Conservation (phyloP, 2,329 filamentous ascomycete species). For the Pseudogymnoascus sp. region DNA sequence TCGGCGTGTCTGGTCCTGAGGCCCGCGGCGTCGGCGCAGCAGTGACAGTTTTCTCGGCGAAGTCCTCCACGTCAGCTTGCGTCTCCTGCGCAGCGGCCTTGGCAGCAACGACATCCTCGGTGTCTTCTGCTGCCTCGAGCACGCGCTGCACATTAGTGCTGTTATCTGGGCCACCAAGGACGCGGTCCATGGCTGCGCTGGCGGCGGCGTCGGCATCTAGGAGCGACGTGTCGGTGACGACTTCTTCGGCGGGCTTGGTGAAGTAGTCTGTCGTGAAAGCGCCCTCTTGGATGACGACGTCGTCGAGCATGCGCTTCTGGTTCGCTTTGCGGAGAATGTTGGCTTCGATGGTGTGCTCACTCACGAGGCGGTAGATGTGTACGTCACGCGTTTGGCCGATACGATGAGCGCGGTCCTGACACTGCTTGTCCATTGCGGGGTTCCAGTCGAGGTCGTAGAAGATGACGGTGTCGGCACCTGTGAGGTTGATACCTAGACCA, state of each 20-base stretch:
- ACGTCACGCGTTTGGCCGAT: constrained; percentile 97
- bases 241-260: constrained; percentile 62
- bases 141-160: constrained; percentile 60
- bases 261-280: constrained; percentile 97
- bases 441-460: constrained; percentile 99
- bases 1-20: constrained; percentile 22
- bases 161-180: constrained; percentile 53
- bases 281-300: constrained; percentile 96
- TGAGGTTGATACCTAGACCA: constrained; percentile 91
- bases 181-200: constrained; percentile 75
- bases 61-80: constrained; percentile 76
- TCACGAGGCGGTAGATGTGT: constrained; percentile 91
- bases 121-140: constrained; percentile 84
- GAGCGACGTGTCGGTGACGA: constrained; percentile 49
- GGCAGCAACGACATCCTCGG: constrained; percentile 83
- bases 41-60: constrained; percentile 53
- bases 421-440: constrained; percentile 98
- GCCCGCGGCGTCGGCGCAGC: constrained; percentile 20
- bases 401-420: constrained; percentile 92
- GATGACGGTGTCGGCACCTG: constrained; percentile 93
- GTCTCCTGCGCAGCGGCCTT: constrained; percentile 83
- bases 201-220: constrained; percentile 63
- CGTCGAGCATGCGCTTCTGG: constrained; percentile 95
- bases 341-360: constrained; percentile 91
- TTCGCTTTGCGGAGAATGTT: constrained; percentile 96